Base-by-base conservation (phyloP, 139 green algal genomes). In the Pedinophyceae sp. region DNA sequence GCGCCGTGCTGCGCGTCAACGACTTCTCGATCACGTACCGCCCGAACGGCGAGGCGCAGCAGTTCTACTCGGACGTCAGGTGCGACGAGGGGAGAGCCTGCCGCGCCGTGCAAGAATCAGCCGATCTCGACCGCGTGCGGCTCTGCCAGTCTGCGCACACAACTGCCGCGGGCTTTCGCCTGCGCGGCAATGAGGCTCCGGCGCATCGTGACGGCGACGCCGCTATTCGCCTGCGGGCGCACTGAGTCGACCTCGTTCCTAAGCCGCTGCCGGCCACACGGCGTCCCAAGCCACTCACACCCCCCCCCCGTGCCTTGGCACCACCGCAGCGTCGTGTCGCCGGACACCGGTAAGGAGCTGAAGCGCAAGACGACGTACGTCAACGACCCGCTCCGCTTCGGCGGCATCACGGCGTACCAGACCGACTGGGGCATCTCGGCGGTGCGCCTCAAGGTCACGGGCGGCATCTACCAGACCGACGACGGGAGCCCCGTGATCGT, bases 21-120 rank as follows among this genome's bases (percentile, higher is more conserved):
- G 63, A 75, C 23, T 98, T 98, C 67, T 65, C 49, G 19, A 93
- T 98, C 52, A 78, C 94, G 48, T 97, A 97, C 69, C 65, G 84
- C 0, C 62, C 77, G 0, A 83, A 88, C 62, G 90, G 91, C 48
- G 74, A 69, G 25, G 78, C 95, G 7, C 68, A 71, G 22, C 91
- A 98, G 67, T 98, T 94, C 61, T 84, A 85, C 62, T 82, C 73
- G 3, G 78, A 93, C 66, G 60, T 94, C 18, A 70, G 69, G n/a
- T n/a, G n/a, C n/a, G n/a, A n/a, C n/a, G n/a, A n/a, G n/a, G n/a
- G n/a, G n/a, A n/a, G n/a, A n/a, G n/a, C n/a, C n/a, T n/a, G n/a
- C n/a, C n/a, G n/a, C n/a, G n/a, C n/a, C 55, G 52, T 51, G 25
- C 40, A 56, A 1, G 19, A 45, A 2, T 59, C 38, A 2, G 46